A percentile compares a stretch with the other conserved stretches of the same genome.
phyloP scores from a whole-genome alignment of 495 filamentous ascomycete species.

The Peziza echinospora region DNA sequence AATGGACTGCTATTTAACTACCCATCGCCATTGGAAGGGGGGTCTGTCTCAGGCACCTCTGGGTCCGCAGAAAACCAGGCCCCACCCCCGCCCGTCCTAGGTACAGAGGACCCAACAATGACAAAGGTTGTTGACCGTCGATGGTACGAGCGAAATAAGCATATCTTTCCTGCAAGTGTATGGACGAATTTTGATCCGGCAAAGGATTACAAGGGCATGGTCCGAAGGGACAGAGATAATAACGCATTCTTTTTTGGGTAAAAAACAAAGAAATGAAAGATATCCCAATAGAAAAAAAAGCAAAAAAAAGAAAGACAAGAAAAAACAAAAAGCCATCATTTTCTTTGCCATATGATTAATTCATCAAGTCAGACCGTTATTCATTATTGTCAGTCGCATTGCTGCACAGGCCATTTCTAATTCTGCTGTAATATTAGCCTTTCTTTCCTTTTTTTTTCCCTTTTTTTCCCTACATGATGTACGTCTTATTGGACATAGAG shows the following conservation, averaged over 20 bases:
- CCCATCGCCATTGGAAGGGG: conserved; percentile 24
- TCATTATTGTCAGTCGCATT: too few relatives aligned
- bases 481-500: too few relatives aligned
- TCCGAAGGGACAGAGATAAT: conserved; percentile 61
- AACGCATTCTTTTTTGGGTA: conserved; percentile 75
- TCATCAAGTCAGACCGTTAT: too few relatives aligned
- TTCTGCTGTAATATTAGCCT: background rate
- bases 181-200: conserved; percentile 91
- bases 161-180: conserved; percentile 86
- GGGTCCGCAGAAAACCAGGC: background rate
- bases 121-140: conserved; percentile 91
- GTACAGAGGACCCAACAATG: conserved; percentile 51
- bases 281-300: too few relatives aligned
- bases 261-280: background rate
- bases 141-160: conserved; percentile 95
- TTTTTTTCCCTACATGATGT: background rate
- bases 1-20: conserved; percentile 63
- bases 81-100: conserved; percentile 13
- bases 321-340: too few relatives aligned
- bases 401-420: background rate
- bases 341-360: too few relatives aligned
- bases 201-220: conserved; percentile 61
- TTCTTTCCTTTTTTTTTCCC: background rate
- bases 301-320: too few relatives aligned
- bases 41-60: background rate